Evolutionary conservation across 2,329 filamentous ascomycete genomes (phyloP), one percentile per base, ranked within the genome.

Genomic region (Aspergillus bombycis): DNA sequence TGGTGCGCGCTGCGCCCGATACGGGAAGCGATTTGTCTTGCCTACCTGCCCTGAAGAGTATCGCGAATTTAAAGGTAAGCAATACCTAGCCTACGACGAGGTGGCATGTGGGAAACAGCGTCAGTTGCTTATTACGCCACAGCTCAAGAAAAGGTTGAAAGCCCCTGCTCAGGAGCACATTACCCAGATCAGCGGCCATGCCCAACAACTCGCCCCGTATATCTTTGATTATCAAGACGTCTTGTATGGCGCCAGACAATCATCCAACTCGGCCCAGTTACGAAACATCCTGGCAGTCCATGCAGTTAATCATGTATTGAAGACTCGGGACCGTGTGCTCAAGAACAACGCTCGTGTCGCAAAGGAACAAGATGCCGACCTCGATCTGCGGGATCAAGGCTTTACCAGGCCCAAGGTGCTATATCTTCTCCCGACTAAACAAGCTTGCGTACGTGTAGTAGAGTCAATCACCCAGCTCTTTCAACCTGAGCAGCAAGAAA

Each of bases 401-500:
- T 99, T 97, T 77, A 97, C 94, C 0, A 85, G 95, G 6, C 95
- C 95, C 9, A 98, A 98, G 75, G 90, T 97, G 8, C 85, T 99
- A 23, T 92, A 98, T 76, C 83, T 99, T 21, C 82, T 97, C 0
- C 94, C 95, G 4, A 98, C 95, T 0, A 88, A 94, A 61, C 89
- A 97, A 73, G 90, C 93, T 0, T 96, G 93, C 68, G 90, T 91
- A 32, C 88, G 89, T 57, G 89, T 91, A 70, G 84, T 97, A 43
- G 88, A 96, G 56, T 87, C 86, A 46, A 93, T 99, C 52, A 89
- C 90, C 48, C 84, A 87, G 6, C 79, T 97, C 28, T 92, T 89
- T 78, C 85, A 90, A 64, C 91, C 93, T 0, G 94, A 97, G 62
- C 94, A 97, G 72, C 92, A 97, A 76, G 95, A 98, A 77, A 97